phyloP scores from a whole-genome alignment of 805 yeast species.

The Kuraishia capsulata region DNA sequence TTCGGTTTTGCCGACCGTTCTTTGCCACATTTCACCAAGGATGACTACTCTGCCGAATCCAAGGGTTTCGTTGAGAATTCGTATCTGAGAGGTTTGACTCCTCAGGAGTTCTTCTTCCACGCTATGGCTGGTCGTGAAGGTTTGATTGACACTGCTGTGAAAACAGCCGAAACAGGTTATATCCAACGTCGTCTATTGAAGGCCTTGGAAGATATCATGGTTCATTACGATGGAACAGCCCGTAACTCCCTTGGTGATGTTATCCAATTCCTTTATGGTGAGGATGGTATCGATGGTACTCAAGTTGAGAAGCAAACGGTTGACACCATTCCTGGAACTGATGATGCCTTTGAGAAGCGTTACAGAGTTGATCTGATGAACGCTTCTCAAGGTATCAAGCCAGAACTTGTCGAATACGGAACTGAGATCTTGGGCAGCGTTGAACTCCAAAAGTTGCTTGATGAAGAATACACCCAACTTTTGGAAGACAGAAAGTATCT shows the following conservation, averaged over 20 bases:
- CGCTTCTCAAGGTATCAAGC: slow-evolving; percentile 51
- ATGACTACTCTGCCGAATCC: slow-evolving; percentile 97
- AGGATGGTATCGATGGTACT: slow-evolving; percentile 97
- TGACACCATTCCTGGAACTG: slow-evolving; percentile 93
- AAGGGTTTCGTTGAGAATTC: slow-evolving; percentile 98
- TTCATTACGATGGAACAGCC: slow-evolving; percentile 96
- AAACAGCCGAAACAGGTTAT: slow-evolving; percentile 98
- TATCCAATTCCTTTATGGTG: slow-evolving; percentile 95
- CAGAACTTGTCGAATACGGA: slow-evolving; percentile 78
- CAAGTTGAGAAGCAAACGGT: slow-evolving; percentile 95
- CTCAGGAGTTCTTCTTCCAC: slow-evolving; percentile 98
- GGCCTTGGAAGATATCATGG: slow-evolving; percentile 96
- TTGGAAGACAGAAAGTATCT: slow-evolving; percentile 67
- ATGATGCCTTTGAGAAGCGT: slow-evolving; percentile 69
- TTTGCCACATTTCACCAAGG: slow-evolving; percentile 95
- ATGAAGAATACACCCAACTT: slow-evolving; percentile 77
- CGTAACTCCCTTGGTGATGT: slow-evolving; percentile 96
- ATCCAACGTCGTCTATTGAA: slow-evolving; percentile 96
- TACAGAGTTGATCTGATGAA: slow-evolving; percentile 84
- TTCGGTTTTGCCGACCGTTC: slow-evolving; percentile 96
- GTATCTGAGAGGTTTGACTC: slow-evolving; percentile 92
- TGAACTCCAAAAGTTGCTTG: slow-evolving; percentile 70
- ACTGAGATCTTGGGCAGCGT: slow-evolving; percentile 86
- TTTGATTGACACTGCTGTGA: slow-evolving; percentile 97
- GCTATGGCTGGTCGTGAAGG: slow-evolving; percentile 99